These are phyloP conservation scores for Salvia splendens DNA, from an alignment of 257 asterid genomes.

Conservation along the genomic window DNA sequence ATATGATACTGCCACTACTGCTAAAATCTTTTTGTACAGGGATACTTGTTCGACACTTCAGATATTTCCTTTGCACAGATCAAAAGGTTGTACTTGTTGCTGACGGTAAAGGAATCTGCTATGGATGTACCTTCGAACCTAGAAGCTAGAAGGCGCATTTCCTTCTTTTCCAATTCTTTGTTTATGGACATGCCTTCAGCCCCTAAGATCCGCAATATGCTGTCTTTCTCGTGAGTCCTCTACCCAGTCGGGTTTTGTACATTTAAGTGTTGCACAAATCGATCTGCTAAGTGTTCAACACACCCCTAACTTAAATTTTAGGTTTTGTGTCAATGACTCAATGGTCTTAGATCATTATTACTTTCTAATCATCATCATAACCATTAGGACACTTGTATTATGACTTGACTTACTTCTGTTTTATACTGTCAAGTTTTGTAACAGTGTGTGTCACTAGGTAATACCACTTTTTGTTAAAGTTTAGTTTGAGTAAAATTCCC, in stretches of 20 bases:
- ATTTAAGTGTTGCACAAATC: too few relatives aligned
- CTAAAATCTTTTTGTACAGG: not conserved
- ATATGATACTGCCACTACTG: too few relatives aligned
- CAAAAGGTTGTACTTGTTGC: conserved; percentile 85
- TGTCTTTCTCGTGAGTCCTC: conserved; percentile 90
- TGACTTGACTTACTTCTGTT: not conserved
- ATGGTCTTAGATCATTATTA: too few relatives aligned
- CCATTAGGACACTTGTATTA: too few relatives aligned
- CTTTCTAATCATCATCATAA: too few relatives aligned
- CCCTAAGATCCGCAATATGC: conserved; percentile 99
- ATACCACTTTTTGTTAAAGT: not conserved
- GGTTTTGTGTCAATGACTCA: too few relatives aligned
- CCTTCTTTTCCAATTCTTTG: conserved; percentile 95
- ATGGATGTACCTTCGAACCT: conserved; percentile 98
- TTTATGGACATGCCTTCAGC: conserved; percentile 99
- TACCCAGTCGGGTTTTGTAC: too few relatives aligned
- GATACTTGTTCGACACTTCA: conserved; percentile 15
- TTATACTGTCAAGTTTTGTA: not conserved
- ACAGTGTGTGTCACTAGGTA: not conserved
- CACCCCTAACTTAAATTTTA: too few relatives aligned
- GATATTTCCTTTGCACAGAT: conserved; percentile 54
- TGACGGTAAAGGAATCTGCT: conserved; percentile 98
- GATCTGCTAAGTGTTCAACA: too few relatives aligned
- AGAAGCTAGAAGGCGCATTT: conserved; percentile 97
- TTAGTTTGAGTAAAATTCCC: not conserved